Conservation (phyloP, 1,284 basidiomycete species). For the Meripilus lineatus region DNA sequence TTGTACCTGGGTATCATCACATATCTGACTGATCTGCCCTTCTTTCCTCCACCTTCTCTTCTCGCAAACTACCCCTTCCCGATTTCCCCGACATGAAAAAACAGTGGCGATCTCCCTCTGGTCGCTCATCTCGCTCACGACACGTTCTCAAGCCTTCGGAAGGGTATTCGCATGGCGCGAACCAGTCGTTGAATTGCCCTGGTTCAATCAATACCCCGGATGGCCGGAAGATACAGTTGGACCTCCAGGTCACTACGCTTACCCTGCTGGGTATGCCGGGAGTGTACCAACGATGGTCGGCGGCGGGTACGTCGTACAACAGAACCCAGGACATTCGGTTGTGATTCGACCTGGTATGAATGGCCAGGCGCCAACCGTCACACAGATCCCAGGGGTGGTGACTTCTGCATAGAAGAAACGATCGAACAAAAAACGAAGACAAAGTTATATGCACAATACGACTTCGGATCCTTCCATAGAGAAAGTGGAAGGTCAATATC, state of each 20-base stretch:
- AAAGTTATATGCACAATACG: neutral
- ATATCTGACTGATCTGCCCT: constrained; percentile 13
- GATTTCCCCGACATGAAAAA: neutral
- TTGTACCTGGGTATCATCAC: constrained; percentile 31
- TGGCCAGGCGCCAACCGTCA: constrained; percentile 56
- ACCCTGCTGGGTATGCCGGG: constrained; percentile 18
- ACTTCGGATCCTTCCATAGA: too few relatives aligned
- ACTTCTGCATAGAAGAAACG: constrained; percentile 19
- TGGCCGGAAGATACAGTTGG: constrained; percentile 24
- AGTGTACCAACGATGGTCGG: constrained; percentile 8
- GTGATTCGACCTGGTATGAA: constrained; percentile 63
- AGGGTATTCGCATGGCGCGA: constrained; percentile 42
- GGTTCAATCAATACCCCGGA: constrained; percentile 47
- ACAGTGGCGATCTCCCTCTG: constrained; percentile 41
- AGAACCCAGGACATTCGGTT: constrained; percentile 58
- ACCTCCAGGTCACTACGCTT: constrained; percentile 14
- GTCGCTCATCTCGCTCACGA: constrained; percentile 38
- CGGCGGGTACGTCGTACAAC: constrained; percentile 35
- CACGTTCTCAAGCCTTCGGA: constrained; percentile 39
- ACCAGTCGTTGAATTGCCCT: constrained; percentile 45
- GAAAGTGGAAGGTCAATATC: too few relatives aligned
- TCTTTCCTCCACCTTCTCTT: constrained; percentile 5
- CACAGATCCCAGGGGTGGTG: constrained; percentile 49
- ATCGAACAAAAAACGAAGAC: too few relatives aligned
- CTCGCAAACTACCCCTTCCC: constrained; percentile 11